Percentiles rank a stretch among this genome's conserved stretches.
Evolutionary conservation across 129 eudicot species (phyloP).

Genomic region (Lactuca sativa): DNA sequence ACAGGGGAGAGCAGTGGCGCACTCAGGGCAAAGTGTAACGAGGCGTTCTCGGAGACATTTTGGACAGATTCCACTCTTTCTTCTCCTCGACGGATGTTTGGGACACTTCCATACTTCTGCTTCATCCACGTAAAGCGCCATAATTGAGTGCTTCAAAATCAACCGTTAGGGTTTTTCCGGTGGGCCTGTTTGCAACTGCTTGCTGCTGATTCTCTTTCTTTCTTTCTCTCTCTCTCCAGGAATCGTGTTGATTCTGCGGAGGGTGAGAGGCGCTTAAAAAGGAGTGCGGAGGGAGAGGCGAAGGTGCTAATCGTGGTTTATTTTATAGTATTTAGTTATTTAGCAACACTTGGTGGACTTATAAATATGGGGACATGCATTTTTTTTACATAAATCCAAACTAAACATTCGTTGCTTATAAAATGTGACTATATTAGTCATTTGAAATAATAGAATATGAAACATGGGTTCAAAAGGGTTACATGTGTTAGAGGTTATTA

Average conservation of each 20-base stretch:
- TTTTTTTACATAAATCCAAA: background rate
- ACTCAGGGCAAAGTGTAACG: constrained; percentile 62
- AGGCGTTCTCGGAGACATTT: constrained; percentile 81
- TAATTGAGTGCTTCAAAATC: background rate
- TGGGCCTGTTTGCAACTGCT: background rate
- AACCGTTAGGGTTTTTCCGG: constrained; percentile 5
- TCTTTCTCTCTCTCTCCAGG: background rate
- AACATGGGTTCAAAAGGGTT: too few relatives aligned
- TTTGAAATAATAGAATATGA: too few relatives aligned
- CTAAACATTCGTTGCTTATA: background rate
- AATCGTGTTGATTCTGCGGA: background rate
- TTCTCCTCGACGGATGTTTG: constrained; percentile 71
- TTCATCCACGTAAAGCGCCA: constrained; percentile 64
- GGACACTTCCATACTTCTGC: constrained; percentile 72
- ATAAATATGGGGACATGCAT: constrained; percentile 4
- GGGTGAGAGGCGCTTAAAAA: constrained; percentile 26
- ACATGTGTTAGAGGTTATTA: too few relatives aligned
- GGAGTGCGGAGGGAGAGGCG: constrained; percentile 24
- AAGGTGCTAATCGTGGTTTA: constrained; percentile 32
- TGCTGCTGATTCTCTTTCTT: background rate
- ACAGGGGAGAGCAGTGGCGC: constrained; percentile 67
- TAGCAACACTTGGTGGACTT: constrained; percentile 29
- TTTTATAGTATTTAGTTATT: background rate
- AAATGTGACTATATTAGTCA: background rate
- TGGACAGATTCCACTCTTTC: constrained; percentile 72